These are phyloP conservation scores for Chaetomidium leptoderma DNA, from an alignment of 495 filamentous ascomycete species.

Conservation along the genomic window DNA sequence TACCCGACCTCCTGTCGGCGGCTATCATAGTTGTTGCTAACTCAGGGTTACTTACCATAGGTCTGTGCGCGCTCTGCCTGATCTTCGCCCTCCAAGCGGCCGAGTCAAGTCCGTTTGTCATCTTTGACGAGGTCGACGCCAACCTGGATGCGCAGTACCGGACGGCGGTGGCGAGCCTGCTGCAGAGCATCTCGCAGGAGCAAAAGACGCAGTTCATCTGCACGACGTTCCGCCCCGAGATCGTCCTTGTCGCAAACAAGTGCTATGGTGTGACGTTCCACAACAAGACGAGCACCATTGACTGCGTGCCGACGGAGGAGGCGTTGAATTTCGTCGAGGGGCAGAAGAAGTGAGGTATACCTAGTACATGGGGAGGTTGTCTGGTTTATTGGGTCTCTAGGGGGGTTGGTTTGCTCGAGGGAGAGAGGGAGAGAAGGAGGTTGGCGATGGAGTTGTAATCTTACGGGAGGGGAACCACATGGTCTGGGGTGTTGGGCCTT, in stretches of 20 bases:
- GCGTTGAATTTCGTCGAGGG: slow-evolving; percentile 93
- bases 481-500: not conserved
- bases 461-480: not conserved
- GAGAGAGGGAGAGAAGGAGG: not conserved
- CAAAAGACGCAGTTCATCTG: slow-evolving; percentile 67
- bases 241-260: slow-evolving; percentile 91
- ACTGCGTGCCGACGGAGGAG: slow-evolving; percentile 80
- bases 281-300: slow-evolving; percentile 88
- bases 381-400: not conserved
- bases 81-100: slow-evolving; percentile 99
- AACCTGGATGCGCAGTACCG: slow-evolving; percentile 97
- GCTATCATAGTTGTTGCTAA: too few species aligned
- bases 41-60: slow-evolving; percentile 37
- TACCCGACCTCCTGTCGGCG: too few species aligned
- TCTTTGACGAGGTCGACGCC: slow-evolving; percentile 99
- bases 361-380: not conserved
- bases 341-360: slow-evolving; percentile 30
- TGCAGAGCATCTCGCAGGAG: slow-evolving; percentile 66
- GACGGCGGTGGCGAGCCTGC: slow-evolving; percentile 84
- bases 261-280: slow-evolving; percentile 95
- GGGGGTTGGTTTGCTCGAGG: too few species aligned
- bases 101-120: slow-evolving; percentile 95
- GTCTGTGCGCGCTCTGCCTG: slow-evolving; percentile 89
- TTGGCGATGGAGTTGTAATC: not conserved
- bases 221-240: slow-evolving; percentile 97